Conservation (phyloP, 164 flowering plant genomes). For the Euptelea pleiosperma region DNA sequence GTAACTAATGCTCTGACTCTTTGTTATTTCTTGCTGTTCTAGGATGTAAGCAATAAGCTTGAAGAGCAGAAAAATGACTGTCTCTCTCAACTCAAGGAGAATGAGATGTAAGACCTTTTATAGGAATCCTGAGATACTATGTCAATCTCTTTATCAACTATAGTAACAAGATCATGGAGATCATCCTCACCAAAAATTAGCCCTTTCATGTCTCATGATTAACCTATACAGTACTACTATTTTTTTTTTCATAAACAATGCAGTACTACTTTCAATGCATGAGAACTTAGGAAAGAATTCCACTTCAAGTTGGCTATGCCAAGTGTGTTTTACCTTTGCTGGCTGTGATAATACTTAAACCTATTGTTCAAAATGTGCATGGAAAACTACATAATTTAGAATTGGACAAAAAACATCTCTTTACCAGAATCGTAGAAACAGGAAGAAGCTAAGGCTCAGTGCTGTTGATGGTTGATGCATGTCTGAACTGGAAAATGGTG, state of each 20-base stretch:
- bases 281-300: background rate
- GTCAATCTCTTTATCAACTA: background rate
- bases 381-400: no score
- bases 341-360: no score
- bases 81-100: constrained; percentile 82
- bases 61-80: constrained; percentile 88
- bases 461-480: no score
- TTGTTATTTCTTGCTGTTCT: constrained; percentile 13
- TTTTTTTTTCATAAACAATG: background rate
- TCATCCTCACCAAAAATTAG: no score
- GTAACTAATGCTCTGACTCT: background rate
- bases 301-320: background rate
- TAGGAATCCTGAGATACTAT: background rate
- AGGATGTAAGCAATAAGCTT: constrained; percentile 87
- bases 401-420: no score
- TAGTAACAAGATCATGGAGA: no score
- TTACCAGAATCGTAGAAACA: no score
- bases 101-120: constrained; percentile 72
- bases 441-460: no score
- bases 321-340: background rate
- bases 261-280: background rate
- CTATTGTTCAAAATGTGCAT: no score
- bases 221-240: no score
- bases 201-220: no score
- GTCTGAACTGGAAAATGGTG: no score